phyloP scores from a whole-genome alignment of 768 basidiomycete species.

The Russula griseocarnosa region DNA sequence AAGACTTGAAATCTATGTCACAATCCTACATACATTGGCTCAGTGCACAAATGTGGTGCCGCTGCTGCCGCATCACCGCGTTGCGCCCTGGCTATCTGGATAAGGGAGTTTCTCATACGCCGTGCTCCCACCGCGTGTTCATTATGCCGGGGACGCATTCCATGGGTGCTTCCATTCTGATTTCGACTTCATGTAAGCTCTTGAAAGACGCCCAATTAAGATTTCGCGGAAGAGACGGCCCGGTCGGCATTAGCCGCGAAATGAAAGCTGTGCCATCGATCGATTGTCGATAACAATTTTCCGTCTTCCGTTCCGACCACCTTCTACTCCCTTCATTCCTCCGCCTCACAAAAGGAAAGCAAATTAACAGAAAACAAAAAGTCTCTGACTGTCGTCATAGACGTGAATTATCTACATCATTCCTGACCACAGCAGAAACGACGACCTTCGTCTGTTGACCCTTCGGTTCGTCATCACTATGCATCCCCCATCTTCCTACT shows the following conservation, averaged over 20 bases:
- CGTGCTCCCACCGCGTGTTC: conserved; percentile 14
- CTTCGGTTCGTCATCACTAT: conserved; percentile 47
- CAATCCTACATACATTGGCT: not conserved
- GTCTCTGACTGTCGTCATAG: conserved; percentile 30
- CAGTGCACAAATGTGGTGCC: not conserved
- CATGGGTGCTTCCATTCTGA: conserved; percentile 18
- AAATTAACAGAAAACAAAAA: not conserved
- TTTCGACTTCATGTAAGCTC: conserved; percentile 6
- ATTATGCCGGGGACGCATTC: conserved; percentile 5
- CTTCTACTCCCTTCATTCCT: not conserved
- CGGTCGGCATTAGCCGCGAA: conserved; percentile 8
- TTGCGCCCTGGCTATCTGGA: conserved; percentile 7
- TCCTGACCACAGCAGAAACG: conserved; percentile 74
- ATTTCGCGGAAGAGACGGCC: not conserved
- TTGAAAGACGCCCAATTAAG: not conserved
- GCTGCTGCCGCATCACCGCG: conserved; percentile 4
- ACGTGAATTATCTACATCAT: conserved; percentile 50
- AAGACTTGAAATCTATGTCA: not conserved
- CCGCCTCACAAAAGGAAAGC: not conserved
- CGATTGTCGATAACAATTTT: conserved; percentile 16
- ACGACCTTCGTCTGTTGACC: conserved; percentile 79
- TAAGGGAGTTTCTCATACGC: conserved; percentile 18
- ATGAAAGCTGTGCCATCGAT: not conserved
- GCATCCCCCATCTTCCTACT: conserved; percentile 9
- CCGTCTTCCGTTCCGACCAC: conserved; percentile 13